Evolutionary conservation across 257 asterid genomes (phyloP), one percentile per base, ranked within the genome.

Genomic region (Capsicum rhomboideum): DNA sequence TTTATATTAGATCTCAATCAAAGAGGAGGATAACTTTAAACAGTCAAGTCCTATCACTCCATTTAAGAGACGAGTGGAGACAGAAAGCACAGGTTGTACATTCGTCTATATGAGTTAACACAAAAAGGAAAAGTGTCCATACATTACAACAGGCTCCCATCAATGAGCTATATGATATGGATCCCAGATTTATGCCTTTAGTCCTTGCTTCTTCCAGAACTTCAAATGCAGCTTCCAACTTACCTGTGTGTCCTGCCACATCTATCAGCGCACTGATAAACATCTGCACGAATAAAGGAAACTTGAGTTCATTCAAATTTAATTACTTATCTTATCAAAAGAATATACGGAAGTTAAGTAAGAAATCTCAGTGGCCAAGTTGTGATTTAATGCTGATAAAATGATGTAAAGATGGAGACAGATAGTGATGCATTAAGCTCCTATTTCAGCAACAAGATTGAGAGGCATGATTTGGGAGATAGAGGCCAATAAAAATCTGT

Each of bases 121-220:
- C 82, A 50, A 77, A 75, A 17, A 49, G 46, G 82, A 77, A 28
- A 31, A 71, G 54, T 50, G 61, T 50, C 26, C 93, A 75, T 92
- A 96, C 99, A 86, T 94, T 96, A 92, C 97, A 88, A 87, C 98
- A 96, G 84, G 99, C 99, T 88, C 99, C 99, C 99, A 96, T 96
- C 92, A 96, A 88, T 88, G 99, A 94, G 92, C 98, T 93, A 85
- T 94, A 93, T 58, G 99, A 90, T 88, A 96, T 88, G 78, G 89
- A 88, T 84, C 99, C 99, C 80, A 92, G 88, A 82, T 86, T 92
- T 92, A 92, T 86, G 89, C 98, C 97, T 86, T 90, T 92, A 77
- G 90, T 88, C 87, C 91, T 91, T 85, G 96, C 96, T 77, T 92
- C 97, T 87, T 94, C 90, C 59, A 92, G 88, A 83, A 94, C 92